Conservation (phyloP, 2,329 filamentous ascomycete genomes). For the Hypoxylon sp. region DNA sequence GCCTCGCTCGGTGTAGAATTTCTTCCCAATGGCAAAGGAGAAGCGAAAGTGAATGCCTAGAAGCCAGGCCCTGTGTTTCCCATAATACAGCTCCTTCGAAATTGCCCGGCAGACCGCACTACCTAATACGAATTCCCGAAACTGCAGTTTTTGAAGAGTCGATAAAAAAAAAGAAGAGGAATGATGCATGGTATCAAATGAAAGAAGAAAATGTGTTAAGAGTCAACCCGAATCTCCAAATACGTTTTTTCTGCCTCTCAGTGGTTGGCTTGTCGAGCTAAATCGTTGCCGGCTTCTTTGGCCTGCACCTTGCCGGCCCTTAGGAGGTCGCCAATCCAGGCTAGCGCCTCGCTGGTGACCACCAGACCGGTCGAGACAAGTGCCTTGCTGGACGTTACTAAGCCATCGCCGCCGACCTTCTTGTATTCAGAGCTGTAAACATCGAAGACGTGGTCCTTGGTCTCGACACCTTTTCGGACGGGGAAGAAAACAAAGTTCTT, state of each 20-base stretch:
- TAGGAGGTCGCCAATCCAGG: conserved; percentile 72
- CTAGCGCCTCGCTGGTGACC: conserved; percentile 74
- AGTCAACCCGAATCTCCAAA: conserved; percentile 4
- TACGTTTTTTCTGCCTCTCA: conserved; percentile 9
- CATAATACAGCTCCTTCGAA: conserved; percentile 11
- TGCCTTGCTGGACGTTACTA: conserved; percentile 79
- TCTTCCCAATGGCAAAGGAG: conserved; percentile 25
- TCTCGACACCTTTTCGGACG: conserved; percentile 71
- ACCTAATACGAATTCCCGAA: conserved; percentile 19
- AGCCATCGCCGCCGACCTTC: conserved; percentile 74
- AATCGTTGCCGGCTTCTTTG: conserved; percentile 68
- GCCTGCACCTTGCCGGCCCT: conserved; percentile 73
- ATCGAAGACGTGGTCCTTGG: conserved; percentile 72
- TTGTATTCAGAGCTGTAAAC: conserved; percentile 73
- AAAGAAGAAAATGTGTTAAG: conserved; percentile 28
- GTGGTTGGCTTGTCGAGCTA: conserved; percentile 51
- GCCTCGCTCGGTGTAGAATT: conserved; percentile 7
- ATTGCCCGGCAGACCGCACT: conserved; percentile 8
- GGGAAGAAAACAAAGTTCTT: conserved; percentile 74
- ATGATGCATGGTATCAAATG: conserved; percentile 44
- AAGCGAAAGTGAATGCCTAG: conserved; percentile 35
- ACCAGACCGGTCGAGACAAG: conserved; percentile 76
- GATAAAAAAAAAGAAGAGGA: conserved; percentile 32
- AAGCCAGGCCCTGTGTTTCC: conserved; percentile 12
- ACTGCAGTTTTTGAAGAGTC: conserved; percentile 16